Percentiles rank a stretch among this genome's conserved stretches.
phyloP scores from a whole-genome alignment of 129 eudicot species.

The Gnaphalium uliginosum region DNA sequence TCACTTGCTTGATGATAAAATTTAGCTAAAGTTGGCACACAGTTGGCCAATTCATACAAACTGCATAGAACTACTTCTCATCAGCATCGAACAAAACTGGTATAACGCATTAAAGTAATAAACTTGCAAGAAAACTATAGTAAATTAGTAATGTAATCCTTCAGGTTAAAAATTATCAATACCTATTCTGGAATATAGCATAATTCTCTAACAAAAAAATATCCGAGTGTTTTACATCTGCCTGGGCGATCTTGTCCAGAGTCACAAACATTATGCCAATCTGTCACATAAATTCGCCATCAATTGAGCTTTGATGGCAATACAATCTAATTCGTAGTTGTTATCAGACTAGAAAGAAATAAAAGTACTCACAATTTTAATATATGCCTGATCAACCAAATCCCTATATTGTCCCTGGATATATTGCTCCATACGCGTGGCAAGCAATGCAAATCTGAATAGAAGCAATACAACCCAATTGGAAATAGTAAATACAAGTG shows the following conservation, averaged over 20 bases:
- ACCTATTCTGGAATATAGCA: conserved; percentile 97
- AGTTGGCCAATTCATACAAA: conserved; percentile 87
- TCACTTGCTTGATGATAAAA: conserved; percentile 97
- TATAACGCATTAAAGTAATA: background rate
- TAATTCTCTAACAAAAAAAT: conserved; percentile 82
- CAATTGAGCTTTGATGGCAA: conserved; percentile 14
- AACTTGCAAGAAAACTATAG: background rate
- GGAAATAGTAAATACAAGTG: conserved; percentile 3
- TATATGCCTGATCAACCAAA: conserved; percentile 91
- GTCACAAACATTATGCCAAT: conserved; percentile 84
- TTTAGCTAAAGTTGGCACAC: conserved; percentile 80
- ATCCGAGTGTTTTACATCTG: conserved; percentile 66
- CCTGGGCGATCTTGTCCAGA: conserved; percentile 75
- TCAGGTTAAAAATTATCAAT: conserved; percentile 9
- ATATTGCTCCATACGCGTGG: conserved; percentile 92
- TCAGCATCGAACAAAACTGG: conserved; percentile 25
- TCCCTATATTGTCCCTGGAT: conserved; percentile 90
- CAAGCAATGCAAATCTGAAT: conserved; percentile 72
- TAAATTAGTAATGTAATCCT: background rate
- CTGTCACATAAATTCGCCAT: conserved; percentile 40
- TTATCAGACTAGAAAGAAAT: background rate
- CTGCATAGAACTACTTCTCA: conserved; percentile 58
- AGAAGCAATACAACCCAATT: conserved; percentile 25
- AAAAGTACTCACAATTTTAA: conserved; percentile 59
- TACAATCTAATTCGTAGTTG: background rate